Evolutionary conservation across 441 rosid species (phyloP), one percentile per base, ranked within the genome.

Genomic region (Eruca vesicaria): DNA sequence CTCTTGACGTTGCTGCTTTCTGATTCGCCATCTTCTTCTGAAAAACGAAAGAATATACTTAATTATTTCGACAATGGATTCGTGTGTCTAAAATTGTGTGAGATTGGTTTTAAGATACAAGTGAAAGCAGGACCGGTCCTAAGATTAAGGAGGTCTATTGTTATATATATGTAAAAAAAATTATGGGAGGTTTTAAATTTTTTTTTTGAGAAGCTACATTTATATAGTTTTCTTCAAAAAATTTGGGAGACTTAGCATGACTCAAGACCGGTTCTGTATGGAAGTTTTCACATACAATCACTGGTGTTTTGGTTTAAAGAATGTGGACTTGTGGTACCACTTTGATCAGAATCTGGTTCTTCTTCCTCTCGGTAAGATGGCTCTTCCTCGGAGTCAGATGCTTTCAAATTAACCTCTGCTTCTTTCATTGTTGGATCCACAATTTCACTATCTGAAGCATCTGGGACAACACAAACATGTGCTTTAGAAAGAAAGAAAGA

Each of bases 361-460:
- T 84, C 50, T 41, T 41, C 67, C 52, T 52, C 69, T 0, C 83
- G 65, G 76, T 35, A 66, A 33, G 78, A 61, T 41, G 15, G 83
- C 65, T 41, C 68, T 19, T 77, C 63, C 61, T 52, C 71, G 0
- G 84, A 66, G 69, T 26, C 66, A 21, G 77, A 61, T 56, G 16
- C 82, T 52, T 74, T 55, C 56, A 5, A 35, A 50, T 75, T 72
- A 41, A 63, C 78, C 1, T 67, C 38, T 32, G 36, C 38, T 31
- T 64, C 86, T 75, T 84, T 92, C 74, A 57, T 53, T 16, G 85
- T 56, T 5, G 85, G 80, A 80, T 86, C 83, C 73, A 76, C 76
- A 20, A 84, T 81, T 79, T 92, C 96, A 59, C 86, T 86, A 67
- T 87, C 94, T 82, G 86, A 48, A 43, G 41, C 76, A 76, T 67